phyloP scores from a whole-genome alignment of 305 asterid species.

The Solanum hybrid region DNA sequence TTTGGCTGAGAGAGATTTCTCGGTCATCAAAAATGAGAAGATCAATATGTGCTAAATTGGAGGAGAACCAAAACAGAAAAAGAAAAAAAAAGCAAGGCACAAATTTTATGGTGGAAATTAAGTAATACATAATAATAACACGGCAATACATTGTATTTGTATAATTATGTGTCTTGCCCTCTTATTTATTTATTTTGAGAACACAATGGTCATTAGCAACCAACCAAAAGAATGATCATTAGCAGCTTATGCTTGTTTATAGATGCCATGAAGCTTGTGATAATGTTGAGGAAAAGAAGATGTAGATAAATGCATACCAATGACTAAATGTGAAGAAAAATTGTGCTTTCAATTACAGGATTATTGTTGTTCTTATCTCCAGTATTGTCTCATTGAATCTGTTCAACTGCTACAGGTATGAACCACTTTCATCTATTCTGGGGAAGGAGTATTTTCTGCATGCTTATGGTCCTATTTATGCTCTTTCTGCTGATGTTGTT shows the following conservation, averaged over 20 bases:
- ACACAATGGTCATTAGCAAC: not conserved
- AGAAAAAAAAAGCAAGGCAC: not conserved
- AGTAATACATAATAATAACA: not conserved
- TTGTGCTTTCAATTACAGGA: not conserved
- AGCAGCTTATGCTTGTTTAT: not conserved
- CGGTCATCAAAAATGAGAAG: not conserved
- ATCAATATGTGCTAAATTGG: not conserved
- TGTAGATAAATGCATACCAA: not conserved
- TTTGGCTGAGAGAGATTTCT: not conserved
- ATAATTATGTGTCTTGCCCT: not conserved
- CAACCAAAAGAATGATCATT: not conserved
- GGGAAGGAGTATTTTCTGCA: constrained; percentile 96
- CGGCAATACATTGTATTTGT: not conserved
- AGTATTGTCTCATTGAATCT: not conserved
- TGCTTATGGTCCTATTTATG: constrained; percentile 96
- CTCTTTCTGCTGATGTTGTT: constrained; percentile 89
- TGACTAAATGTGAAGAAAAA: not conserved
- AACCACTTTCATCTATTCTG: constrained; percentile 67
- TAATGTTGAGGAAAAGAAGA: not conserved
- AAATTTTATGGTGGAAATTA: not conserved
- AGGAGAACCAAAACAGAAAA: not conserved
- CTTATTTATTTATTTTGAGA: not conserved
- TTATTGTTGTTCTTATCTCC: constrained; percentile 3
- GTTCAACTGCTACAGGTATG: constrained; percentile 60
- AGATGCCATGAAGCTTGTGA: not conserved